Evolutionary conservation across 2,329 filamentous ascomycete species (phyloP), one percentile per base, ranked within the genome.

Genomic region (Nigrospora osmanthi): DNA sequence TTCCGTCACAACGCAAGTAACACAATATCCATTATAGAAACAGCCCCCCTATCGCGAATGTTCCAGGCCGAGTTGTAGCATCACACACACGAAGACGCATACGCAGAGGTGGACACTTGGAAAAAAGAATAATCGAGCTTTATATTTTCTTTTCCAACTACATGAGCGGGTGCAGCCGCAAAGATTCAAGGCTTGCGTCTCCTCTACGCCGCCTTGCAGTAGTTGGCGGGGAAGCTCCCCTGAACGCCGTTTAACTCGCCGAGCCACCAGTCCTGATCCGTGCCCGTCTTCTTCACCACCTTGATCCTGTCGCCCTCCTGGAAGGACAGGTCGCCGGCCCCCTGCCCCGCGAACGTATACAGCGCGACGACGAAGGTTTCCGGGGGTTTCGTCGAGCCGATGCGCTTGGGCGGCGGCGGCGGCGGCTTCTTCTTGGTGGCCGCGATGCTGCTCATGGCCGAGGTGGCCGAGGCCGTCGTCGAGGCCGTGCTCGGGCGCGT

Each of bases 231-330:
- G 59, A 94, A 94, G 52, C 72, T 81, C 4, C 88, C 88, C 58
- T 73, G 76, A 23, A 70, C 62, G 0, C 87, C 87, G 35, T 71
- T 70, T 13, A 90, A 51, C 62, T 93, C 87, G 12, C 88, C 88
- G 49, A 87, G 78, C 88, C 88, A 94, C 87, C 88, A 94, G 59
- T 93, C 88, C 64, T 93, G 85, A 17, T 80, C 83, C 49, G 83
- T 89, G 7, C 80, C 76, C 3, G 88, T 93, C 68, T 85, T 88
- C 68, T 87, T 87, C 31, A 89, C 58, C 4, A 94, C 82, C 38
- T 74, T 78, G 54, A 94, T 94, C 41, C 76, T 72, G 56, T 93
- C 88, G 2, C 87, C 88, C 61, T 90, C 85, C 30, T 72, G 71
- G 58, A 94, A 94, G 3, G 74, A 74, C 42, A 94, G 60, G 60